Conservation (phyloP, 352 stramenopile genomes). For the Paralagenidium karlingii region DNA sequence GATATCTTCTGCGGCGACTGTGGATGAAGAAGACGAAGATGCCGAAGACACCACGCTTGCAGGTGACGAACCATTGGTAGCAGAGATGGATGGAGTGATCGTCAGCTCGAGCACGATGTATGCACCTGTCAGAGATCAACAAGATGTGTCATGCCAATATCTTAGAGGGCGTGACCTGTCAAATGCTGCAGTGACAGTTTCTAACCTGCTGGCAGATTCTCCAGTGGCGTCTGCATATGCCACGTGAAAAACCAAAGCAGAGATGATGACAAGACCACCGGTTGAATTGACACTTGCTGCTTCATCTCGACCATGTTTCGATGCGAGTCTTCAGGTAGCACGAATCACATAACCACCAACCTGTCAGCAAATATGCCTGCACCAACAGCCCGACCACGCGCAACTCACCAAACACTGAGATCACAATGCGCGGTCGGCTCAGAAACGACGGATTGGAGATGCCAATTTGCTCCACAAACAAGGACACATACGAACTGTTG, state of each 20-base stretch:
- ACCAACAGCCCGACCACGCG: neutral
- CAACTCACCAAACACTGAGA: slow-evolving; percentile 45
- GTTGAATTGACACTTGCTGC: slow-evolving; percentile 63
- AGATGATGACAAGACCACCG: slow-evolving; percentile 28
- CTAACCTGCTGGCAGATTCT: slow-evolving; percentile 82
- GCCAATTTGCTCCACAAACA: slow-evolving; percentile 65
- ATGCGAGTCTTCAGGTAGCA: no score
- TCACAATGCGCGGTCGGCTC: slow-evolving; percentile 42
- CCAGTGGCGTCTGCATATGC: slow-evolving; percentile 89
- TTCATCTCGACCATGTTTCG: slow-evolving; percentile 60
- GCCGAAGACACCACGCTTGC: slow-evolving; percentile 8
- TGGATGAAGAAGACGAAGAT: slow-evolving; percentile 3
- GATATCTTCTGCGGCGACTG: neutral
- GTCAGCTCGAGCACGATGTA: slow-evolving; percentile 61
- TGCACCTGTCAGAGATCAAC: slow-evolving; percentile 15
- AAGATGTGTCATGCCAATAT: neutral
- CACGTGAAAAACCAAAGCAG: slow-evolving; percentile 83
- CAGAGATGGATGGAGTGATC: slow-evolving; percentile 27
- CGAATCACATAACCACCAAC: no score
- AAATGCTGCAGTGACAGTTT: neutral
- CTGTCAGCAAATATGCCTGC: no score
- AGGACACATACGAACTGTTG: slow-evolving; percentile 71
- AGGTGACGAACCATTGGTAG: no score
- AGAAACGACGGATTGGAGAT: slow-evolving; percentile 37
- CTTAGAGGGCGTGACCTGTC: neutral